Base-by-base conservation (phyloP, 371 early-diverging fungal genomes). In the Saksenaea oblongispora region DNA sequence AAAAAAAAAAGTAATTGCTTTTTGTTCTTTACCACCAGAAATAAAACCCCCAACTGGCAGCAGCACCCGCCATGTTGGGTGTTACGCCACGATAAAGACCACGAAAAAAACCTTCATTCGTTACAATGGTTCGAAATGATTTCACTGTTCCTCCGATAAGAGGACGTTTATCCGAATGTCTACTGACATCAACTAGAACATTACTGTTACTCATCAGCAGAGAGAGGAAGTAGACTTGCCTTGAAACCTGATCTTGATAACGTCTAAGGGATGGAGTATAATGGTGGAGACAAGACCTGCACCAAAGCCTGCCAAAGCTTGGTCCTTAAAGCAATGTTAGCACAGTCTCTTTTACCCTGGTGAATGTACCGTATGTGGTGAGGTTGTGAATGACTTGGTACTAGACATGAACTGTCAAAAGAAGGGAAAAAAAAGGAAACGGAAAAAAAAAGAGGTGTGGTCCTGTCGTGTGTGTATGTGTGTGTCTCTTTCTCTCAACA, bases 1-100 rank as follows among this genome's bases (percentile, higher is more conserved):
- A 61, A 39, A 56, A 35, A 39, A 35, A 31, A 14, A 28, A 36
- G 7, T 3, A 4, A 14, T 27, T 28, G 31, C 28, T 31, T 22
- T 15, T 13, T 35, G n/a, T 31, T 26, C 14, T 18, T 61, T 87
- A 94, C 92, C 92, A 95, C 58, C 89, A 92, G 75, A 98, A 97
- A 71, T 97, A 98, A 41, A 98, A 80, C 0, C 95, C 97, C 98
- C 98, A 98, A 47, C 93, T 93, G 14, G 90, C 73, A 9, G 94
- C 90, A n/a, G 96, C 88, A 0, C 98, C 98, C 3, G 92, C 92
- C 62, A 97, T 84, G 64, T 95, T 98, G 37, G 98, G 91, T 2
- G 89, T 64, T 2, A 98, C 74, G 11, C 98, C 98, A 31, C 95
- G 85, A 70, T 98, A 98, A 13, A 98, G 81, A 3, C 95, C 96